Evolutionary conservation across 192 early-diverging fungal genomes (phyloP).

Genomic region (Coemansia sp.): DNA sequence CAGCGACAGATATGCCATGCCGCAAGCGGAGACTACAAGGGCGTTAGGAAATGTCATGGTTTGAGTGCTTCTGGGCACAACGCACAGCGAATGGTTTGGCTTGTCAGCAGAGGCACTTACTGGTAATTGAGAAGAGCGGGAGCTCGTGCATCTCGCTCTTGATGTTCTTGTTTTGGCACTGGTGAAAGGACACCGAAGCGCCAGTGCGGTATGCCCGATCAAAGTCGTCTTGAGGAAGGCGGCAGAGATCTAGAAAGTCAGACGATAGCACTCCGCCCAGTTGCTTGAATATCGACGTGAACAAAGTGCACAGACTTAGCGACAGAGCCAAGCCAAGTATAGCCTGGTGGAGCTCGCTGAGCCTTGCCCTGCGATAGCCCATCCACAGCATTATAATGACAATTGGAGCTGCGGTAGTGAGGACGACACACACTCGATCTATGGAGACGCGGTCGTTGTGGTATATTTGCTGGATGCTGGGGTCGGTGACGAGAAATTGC

Average conservation of each 20-base stretch:
- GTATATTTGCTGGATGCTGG: constrained; percentile 33
- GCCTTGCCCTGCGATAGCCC: constrained; percentile 14
- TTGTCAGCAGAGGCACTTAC: constrained; percentile 16
- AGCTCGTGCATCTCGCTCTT: constrained; percentile 10
- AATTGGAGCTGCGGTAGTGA: constrained; percentile 26
- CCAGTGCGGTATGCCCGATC: constrained; percentile 17
- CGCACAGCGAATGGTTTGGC: not conserved
- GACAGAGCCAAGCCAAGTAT: constrained; percentile 37
- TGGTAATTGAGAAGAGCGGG: constrained; percentile 10
- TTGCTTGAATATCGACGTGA: constrained; percentile 32
- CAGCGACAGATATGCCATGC: constrained; percentile 36
- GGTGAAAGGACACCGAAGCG: constrained; percentile 8
- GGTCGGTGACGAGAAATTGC: constrained; percentile 25
- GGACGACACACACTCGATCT: constrained; percentile 26
- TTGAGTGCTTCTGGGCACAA: not conserved
- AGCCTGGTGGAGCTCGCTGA: constrained; percentile 28
- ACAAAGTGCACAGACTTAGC: constrained; percentile 32
- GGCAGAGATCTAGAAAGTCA: constrained; percentile 34
- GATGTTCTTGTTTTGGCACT: constrained; percentile 18
- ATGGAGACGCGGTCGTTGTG: constrained; percentile 16
- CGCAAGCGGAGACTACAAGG: constrained; percentile 22
- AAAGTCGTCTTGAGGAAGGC: constrained; percentile 12
- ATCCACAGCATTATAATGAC: constrained; percentile 41
- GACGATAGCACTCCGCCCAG: constrained; percentile 2
- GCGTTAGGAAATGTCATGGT: not conserved